Base-by-base conservation (phyloP, 1,284 basidiomycete species). In the Papiliotrema terrestris region DNA sequence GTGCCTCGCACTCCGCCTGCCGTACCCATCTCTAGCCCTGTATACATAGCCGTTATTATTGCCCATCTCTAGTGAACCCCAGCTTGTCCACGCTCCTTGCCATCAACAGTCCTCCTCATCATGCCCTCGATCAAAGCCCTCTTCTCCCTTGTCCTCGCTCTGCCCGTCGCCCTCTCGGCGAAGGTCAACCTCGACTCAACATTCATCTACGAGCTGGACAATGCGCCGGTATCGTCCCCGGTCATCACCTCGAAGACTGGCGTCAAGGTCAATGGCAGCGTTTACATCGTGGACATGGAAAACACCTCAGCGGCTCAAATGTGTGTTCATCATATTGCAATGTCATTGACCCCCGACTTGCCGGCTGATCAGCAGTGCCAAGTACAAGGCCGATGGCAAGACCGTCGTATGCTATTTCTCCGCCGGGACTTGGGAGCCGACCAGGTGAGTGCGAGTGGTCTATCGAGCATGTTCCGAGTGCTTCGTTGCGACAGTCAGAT, bases 401-500 rank as follows among this genome's bases (percentile, higher is more conserved):
- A 69, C 58, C 29, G 73, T 76, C 35, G 58, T 71, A 9, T 77
- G 74, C 56, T 77, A 77, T 61, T 74, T 76, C 56, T 63, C 58
- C 2, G 73, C 72, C 29, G 74, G 74, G 17, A 65, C 62, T 0
- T 73, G 58, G 54, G 73, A 75, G 56, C 50, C 62, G 5, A 60
- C 47, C 43, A 45, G 67, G 59, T 56, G 38, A 51, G 55, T 35
- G 22, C 26, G 17, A 20, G 22, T 23, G 11, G n/a, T 11, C 47
- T 19, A 53, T 25, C 25, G 51, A 25, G 9, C n/a, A n/a, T n/a
- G n/a, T n/a, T n/a, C n/a, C n/a, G n/a, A n/a, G n/a, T n/a, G n/a
- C n/a, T n/a, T n/a, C n/a, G n/a, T n/a, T n/a, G n/a, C n/a, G n/a
- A n/a, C n/a, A n/a, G 29, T 32, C 29, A 6, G 6, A 32, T 11